Percentiles rank a stretch among this genome's conserved stretches.
Evolutionary conservation across 257 asterid species (phyloP).

Genomic region (Verbascum thapsus): DNA sequence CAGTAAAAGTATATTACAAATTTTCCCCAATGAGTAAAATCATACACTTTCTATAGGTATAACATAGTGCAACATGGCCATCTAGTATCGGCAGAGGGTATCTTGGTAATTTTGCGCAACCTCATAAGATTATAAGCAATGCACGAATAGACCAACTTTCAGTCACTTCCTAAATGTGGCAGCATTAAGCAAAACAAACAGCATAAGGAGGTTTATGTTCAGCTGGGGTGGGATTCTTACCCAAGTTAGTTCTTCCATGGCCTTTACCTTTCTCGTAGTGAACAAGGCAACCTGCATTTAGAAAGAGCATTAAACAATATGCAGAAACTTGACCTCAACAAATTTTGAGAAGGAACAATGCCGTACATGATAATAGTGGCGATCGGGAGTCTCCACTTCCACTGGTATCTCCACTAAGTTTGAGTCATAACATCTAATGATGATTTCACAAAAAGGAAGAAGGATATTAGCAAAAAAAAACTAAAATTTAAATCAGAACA

Average conservation of each 20-base stretch:
- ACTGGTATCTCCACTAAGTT: slow-evolving; percentile 90
- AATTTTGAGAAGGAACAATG: slow-evolving; percentile 23
- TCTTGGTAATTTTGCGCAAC: too few species aligned
- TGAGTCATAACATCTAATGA: slow-evolving; percentile 75
- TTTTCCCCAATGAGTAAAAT: too few species aligned
- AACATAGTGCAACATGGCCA: too few species aligned
- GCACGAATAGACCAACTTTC: background rate
- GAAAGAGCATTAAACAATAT: slow-evolving; percentile 29
- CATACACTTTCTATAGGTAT: too few species aligned
- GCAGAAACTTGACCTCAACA: slow-evolving; percentile 24
- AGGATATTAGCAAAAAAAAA: slow-evolving; percentile 26
- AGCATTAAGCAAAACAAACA: background rate
- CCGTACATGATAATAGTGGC: slow-evolving; percentile 85
- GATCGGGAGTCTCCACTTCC: slow-evolving; percentile 84
- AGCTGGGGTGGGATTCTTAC: slow-evolving; percentile 33
- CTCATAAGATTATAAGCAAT: background rate
- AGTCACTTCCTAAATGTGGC: slow-evolving; percentile 14
- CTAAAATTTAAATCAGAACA: slow-evolving; percentile 25
- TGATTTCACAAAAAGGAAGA: slow-evolving; percentile 25
- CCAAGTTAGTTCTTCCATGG: slow-evolving; percentile 98
- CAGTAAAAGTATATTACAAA: too few species aligned
- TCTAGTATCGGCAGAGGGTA: too few species aligned
- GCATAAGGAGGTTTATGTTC: background rate
- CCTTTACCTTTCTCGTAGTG: slow-evolving; percentile 76
- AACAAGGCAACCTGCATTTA: slow-evolving; percentile 80